Conservation (phyloP, 2,329 filamentous ascomycete species). For the Fusarium irregulare region DNA sequence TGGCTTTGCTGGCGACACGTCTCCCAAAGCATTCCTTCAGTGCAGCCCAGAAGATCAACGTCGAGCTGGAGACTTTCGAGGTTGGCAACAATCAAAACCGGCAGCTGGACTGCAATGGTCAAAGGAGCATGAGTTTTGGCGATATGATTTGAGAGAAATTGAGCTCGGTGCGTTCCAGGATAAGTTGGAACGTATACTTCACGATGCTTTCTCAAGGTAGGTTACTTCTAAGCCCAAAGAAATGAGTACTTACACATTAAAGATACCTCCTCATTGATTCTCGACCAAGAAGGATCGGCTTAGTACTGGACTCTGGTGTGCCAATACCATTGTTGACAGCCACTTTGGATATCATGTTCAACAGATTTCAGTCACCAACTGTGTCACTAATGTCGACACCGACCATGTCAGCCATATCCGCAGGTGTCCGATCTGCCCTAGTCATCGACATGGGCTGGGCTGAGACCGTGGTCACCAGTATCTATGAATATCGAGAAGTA, state of each 20-base stretch:
- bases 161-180: slow-evolving; percentile 87
- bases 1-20: slow-evolving; percentile 86
- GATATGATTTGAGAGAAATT: slow-evolving; percentile 75
- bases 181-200: slow-evolving; percentile 83
- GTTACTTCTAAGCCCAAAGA: background rate
- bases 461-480: slow-evolving; percentile 84
- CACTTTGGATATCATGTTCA: slow-evolving; percentile 81
- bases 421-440: slow-evolving; percentile 85
- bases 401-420: slow-evolving; percentile 78
- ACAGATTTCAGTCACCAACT: slow-evolving; percentile 80
- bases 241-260: slow-evolving; percentile 25
- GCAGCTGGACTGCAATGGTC: slow-evolving; percentile 68
- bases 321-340: slow-evolving; percentile 83
- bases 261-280: slow-evolving; percentile 78
- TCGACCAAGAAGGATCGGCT: slow-evolving; percentile 77
- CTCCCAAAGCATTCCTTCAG: slow-evolving; percentile 75
- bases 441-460: slow-evolving; percentile 93
- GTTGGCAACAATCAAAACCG: slow-evolving; percentile 68
- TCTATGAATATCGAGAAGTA: slow-evolving; percentile 92
- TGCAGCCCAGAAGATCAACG: slow-evolving; percentile 82
- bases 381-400: slow-evolving; percentile 84
- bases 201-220: slow-evolving; percentile 85
- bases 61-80: slow-evolving; percentile 83
- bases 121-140: slow-evolving; percentile 79
- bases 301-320: slow-evolving; percentile 81